These are phyloP conservation scores for Trichoderma endophyticum DNA, from an alignment of 2,329 filamentous ascomycete species.

Conservation along the genomic window DNA sequence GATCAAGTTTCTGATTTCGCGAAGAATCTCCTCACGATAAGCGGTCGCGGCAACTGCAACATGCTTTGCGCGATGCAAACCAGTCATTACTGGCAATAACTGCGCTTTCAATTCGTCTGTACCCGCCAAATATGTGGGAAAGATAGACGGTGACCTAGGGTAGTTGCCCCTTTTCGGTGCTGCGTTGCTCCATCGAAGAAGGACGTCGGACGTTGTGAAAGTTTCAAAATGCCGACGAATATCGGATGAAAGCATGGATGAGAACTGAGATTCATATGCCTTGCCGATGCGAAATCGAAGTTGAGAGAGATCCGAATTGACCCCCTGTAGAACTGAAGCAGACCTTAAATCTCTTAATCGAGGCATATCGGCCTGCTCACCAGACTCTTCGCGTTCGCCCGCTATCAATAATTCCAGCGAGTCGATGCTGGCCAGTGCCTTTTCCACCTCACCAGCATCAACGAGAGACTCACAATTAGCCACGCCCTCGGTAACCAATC, in stretches of 20 bases:
- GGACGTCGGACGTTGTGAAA: constrained; percentile 67
- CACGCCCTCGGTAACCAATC: constrained; percentile 72
- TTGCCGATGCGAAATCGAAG: constrained; percentile 80
- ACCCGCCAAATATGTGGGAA: constrained; percentile 75
- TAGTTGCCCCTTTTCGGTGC: constrained; percentile 70
- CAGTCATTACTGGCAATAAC: constrained; percentile 68
- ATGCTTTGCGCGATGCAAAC: constrained; percentile 77
- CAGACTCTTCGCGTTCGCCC: constrained; percentile 56
- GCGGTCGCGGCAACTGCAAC: constrained; percentile 76
- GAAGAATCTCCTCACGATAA: constrained; percentile 78
- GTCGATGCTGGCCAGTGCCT: constrained; percentile 74
- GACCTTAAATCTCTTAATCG: constrained; percentile 67
- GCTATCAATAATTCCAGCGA: constrained; percentile 75
- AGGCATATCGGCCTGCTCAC: constrained; percentile 29
- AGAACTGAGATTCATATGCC: constrained; percentile 78
- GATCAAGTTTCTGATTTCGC: constrained; percentile 83
- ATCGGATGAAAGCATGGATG: constrained; percentile 74
- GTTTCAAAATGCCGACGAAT: constrained; percentile 74
- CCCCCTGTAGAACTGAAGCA: constrained; percentile 74
- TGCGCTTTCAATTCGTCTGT: constrained; percentile 68
- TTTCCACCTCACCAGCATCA: constrained; percentile 77
- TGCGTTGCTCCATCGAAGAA: constrained; percentile 80
- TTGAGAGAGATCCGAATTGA: constrained; percentile 71
- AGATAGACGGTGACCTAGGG: constrained; percentile 62
- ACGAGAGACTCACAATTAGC: constrained; percentile 75